These are phyloP conservation scores for Sclerotiophoma versabilis DNA, from an alignment of 2,329 filamentous ascomycete species.

Conservation along the genomic window DNA sequence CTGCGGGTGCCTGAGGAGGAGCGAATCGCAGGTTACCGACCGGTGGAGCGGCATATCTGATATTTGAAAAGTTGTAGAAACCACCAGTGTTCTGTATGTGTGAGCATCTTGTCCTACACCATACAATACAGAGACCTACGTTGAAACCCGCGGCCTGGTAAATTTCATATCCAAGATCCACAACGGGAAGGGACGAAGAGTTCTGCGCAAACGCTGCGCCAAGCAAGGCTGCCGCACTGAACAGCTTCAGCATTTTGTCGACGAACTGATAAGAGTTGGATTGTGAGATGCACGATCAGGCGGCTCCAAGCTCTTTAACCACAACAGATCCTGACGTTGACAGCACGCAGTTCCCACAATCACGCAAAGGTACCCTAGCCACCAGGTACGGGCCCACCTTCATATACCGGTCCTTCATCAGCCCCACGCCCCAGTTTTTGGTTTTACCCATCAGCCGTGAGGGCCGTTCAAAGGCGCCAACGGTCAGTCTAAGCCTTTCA, in stretches of 20 bases:
- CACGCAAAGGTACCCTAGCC: slow-evolving; percentile 4
- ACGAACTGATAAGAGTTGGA: not conserved
- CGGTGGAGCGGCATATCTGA: slow-evolving; percentile 63
- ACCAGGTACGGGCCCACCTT: slow-evolving; percentile 1
- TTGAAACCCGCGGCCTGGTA: slow-evolving; percentile 58
- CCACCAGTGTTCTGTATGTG: slow-evolving; percentile 44
- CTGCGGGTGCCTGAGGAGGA: slow-evolving; percentile 53
- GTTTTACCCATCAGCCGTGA: not conserved
- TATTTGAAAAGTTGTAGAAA: slow-evolving; percentile 64
- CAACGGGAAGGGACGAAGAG: slow-evolving; percentile 48
- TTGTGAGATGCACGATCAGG: not conserved
- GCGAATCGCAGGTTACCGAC: slow-evolving; percentile 60
- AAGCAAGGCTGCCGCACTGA: slow-evolving; percentile 30
- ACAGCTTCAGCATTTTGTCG: slow-evolving; percentile 31
- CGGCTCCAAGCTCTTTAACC: slow-evolving; percentile 8
- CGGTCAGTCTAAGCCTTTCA: not conserved
- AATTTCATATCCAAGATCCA: slow-evolving; percentile 63
- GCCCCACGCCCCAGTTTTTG: not conserved
- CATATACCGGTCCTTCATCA: not conserved
- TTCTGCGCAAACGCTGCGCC: slow-evolving; percentile 35
- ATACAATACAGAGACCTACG: slow-evolving; percentile 34
- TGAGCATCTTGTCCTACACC: slow-evolving; percentile 11
- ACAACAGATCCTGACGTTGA: not conserved
- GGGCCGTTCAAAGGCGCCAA: not conserved
- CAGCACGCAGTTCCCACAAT: slow-evolving; percentile 2